phyloP scores from a whole-genome alignment of 2,329 filamentous ascomycete species.

The Aphanocladium album region DNA sequence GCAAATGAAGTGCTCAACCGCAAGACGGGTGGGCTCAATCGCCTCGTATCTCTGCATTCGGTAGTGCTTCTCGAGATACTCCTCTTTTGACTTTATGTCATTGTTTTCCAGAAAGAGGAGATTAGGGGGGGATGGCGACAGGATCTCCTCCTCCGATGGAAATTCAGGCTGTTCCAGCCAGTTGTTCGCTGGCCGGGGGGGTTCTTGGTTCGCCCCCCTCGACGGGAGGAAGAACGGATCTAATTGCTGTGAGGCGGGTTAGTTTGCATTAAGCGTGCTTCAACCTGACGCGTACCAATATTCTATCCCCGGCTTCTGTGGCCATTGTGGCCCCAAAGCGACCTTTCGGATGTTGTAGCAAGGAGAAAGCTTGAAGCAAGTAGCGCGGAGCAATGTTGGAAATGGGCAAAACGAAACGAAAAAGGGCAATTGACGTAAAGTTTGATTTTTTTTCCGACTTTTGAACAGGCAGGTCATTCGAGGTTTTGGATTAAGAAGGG shows the following conservation, averaged over 20 bases:
- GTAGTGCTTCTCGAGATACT: slow-evolving; percentile 71
- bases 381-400: background rate
- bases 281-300: background rate
- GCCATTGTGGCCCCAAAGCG: background rate
- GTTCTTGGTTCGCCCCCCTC: background rate
- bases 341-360: background rate
- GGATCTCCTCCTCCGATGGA: background rate
- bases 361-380: background rate
- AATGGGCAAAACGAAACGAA: no score
- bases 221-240: background rate
- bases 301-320: background rate
- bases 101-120: background rate
- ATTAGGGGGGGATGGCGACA: background rate
- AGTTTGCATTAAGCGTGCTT: background rate
- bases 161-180: slow-evolving; percentile 4
- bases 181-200: background rate
- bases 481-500: no score
- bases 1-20: slow-evolving; percentile 52
- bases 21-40: slow-evolving; percentile 61
- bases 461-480: no score
- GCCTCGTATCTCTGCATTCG: slow-evolving; percentile 71
- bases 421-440: no score
- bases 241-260: slow-evolving; percentile 1
- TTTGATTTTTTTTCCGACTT: no score
- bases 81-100: slow-evolving; percentile 37